Evolutionary conservation across 139 green algal species (phyloP), one percentile per base, ranked within the genome.

Genomic region (Trebouxia sp.): DNA sequence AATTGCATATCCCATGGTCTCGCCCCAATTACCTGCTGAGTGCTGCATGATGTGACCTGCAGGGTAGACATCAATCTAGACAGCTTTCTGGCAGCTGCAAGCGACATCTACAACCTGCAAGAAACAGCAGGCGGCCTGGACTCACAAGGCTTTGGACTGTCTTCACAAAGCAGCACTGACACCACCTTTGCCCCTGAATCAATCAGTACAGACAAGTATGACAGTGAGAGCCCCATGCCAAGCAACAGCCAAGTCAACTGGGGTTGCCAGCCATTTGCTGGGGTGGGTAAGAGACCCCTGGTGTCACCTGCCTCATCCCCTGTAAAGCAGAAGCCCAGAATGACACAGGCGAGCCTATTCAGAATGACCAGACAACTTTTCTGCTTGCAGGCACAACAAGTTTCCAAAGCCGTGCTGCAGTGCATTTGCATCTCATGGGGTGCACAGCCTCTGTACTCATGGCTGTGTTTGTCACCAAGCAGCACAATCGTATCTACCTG

Each of bases 21-120:
- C 26, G 50, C 22, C 50, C 22, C 4, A 22, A 17, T 58, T 58
- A 22, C 50, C 50, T 28, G 22, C 20, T 17, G 20, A 28, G 20
- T 6, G 5, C 20, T 6, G 26, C 50, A 58, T 22, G 20, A 72
- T 22, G 62, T 8, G 17, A 17, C 14, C 14, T 42, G 37, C 53
- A 53, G 37, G 53, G 38, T 50, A 32, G 32, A 65, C 50, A 80
- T 69, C 30, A 69, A 76, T 56, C 38, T 82, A 32, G 74, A 45
- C 42, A 24, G 45, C 26, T 66, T 75, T 39, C 42, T 38, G 14
- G 28, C 58, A 47, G n/a, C 28, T 37, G 58, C 77, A 48, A 82
- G 77, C 28, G 77, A 82, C 38, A 28, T 43, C 7, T 82, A 76
- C 58, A 82, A 82, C 42, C 37, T 51, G 20, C n/a, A 56, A 48